Base-by-base conservation (phyloP, 495 filamentous ascomycete species). In the Hypoxylon intermedium region DNA sequence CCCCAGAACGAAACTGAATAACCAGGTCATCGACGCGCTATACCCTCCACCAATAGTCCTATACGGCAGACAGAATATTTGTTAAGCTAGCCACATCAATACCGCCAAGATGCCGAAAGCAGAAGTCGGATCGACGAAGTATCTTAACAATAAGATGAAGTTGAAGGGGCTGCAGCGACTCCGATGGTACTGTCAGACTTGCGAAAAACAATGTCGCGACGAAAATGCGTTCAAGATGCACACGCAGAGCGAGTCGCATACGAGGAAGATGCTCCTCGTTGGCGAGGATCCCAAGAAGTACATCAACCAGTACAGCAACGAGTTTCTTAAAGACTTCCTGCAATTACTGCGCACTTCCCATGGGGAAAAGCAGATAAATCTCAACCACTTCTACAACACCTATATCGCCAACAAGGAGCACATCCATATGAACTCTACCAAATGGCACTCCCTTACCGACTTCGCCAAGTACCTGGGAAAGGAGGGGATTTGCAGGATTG, bases 331-430 rank as follows among this genome's bases (percentile, higher is more conserved):
- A 37, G 89, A 93, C 71, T 98, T 98, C 62, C 33, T 97, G 2
- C 75, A 83, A 53, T 78, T 89, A 3, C 77, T 98, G 7, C 78
- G 82, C 40, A 95, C 92, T 0, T 80, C 82, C 0, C 95, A 98
- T 60, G 90, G 91, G 33, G 89, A 93, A 69, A 98, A 98, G 76
- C 77, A 83, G 47, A 84, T 97, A 2, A 80, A 91, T 24, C 80
- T 91, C 5, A 98, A 98, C 58, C 86, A 90, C 46, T 97, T 97
- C 70, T 99, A 99, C 70, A 90, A 98, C 72, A 86, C 91, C 67
- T 89, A 90, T 60, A 93, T 94, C 57, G 75, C 77, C 12, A 79
- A 89, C 71, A 89, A 89, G 69, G 85, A 92, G 70, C 95, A 98
- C 69, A 79, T 92, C 11, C 95, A 98, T 68, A 89, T 97, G 87